Conservation (phyloP, 805 yeast species). For the Tanozyma kutaoensis region DNA sequence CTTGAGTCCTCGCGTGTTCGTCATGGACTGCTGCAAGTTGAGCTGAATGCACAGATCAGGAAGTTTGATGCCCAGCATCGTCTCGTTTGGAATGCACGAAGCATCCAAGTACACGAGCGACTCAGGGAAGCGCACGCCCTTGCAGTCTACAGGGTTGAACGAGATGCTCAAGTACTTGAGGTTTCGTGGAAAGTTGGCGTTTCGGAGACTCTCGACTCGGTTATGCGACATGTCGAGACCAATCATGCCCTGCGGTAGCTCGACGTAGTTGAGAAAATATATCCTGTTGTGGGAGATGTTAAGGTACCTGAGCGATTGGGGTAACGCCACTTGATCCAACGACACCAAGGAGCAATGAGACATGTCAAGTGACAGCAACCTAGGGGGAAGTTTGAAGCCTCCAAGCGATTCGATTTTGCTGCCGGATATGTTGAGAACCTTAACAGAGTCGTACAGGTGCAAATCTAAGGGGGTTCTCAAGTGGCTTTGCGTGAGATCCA, state of each 20-base stretch:
- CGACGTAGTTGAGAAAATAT: constrained; percentile 24
- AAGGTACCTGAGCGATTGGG: constrained; percentile 17
- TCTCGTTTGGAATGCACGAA: constrained; percentile 30
- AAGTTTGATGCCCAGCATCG: constrained; percentile 32
- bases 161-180: constrained; percentile 17
- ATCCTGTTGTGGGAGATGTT: constrained; percentile 22
- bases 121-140: constrained; percentile 28
- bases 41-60: constrained; percentile 24
- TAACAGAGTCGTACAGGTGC: constrained; percentile 22
- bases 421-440: constrained; percentile 25
- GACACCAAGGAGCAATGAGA: constrained; percentile 19
- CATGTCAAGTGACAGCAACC: constrained; percentile 16
- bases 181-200: constrained; percentile 21
- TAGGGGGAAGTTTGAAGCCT: constrained; percentile 25
- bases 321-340: constrained; percentile 23
- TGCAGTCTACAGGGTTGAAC: constrained; percentile 28
- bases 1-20: constrained; percentile 29
- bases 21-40: constrained; percentile 30
- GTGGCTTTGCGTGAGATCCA: constrained; percentile 26
- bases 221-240: constrained; percentile 24
- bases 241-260: constrained; percentile 18
- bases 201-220: constrained; percentile 23
- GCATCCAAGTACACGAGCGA: constrained; percentile 20
- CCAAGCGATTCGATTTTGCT: constrained; percentile 23
- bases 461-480: constrained; percentile 26